Percentiles rank a stretch among this genome's conserved stretches.
phyloP scores from a whole-genome alignment of 805 yeast genomes.

The Wickerhamiella siamensis region DNA sequence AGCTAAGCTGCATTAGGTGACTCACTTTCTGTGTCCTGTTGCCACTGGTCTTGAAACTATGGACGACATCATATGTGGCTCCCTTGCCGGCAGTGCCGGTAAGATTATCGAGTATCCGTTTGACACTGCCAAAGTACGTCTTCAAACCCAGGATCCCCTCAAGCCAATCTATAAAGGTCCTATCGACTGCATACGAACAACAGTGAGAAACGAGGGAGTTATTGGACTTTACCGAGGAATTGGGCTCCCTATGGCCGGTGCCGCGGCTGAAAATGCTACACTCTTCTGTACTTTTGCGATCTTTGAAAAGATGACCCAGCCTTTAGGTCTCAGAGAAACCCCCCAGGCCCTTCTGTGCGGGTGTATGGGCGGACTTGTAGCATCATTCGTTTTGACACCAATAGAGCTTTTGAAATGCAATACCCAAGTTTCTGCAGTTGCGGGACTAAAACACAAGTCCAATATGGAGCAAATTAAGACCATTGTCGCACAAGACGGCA shows the following conservation, averaged over 20 bases:
- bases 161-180: constrained; percentile 44
- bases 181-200: constrained; percentile 45
- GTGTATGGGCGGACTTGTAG: constrained; percentile 66
- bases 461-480: constrained; percentile 26
- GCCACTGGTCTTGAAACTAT: not conserved
- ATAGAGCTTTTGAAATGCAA: constrained; percentile 84
- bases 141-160: constrained; percentile 47
- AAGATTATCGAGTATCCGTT: constrained; percentile 83
- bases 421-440: constrained; percentile 44
- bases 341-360: constrained; percentile 49
- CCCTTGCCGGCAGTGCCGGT: constrained; percentile 64
- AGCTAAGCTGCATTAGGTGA: not conserved
- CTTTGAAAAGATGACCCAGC: constrained; percentile 11
- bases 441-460: constrained; percentile 6
- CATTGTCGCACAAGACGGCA: constrained; percentile 39
- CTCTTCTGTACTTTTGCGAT: constrained; percentile 37
- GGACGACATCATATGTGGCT: constrained; percentile 23
- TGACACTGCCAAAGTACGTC: constrained; percentile 80
- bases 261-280: constrained; percentile 77
- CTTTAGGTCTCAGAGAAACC: constrained; percentile 18
- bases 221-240: constrained; percentile 69
- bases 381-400: constrained; percentile 77
- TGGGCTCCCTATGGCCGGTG: constrained; percentile 72
- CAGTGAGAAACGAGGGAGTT: constrained; percentile 56
- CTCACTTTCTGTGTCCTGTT: not conserved